Evolutionary conservation across 495 filamentous ascomycete species (phyloP), one percentile per base, ranked within the genome.

Genomic region (Aspergillus sclerotioniger): DNA sequence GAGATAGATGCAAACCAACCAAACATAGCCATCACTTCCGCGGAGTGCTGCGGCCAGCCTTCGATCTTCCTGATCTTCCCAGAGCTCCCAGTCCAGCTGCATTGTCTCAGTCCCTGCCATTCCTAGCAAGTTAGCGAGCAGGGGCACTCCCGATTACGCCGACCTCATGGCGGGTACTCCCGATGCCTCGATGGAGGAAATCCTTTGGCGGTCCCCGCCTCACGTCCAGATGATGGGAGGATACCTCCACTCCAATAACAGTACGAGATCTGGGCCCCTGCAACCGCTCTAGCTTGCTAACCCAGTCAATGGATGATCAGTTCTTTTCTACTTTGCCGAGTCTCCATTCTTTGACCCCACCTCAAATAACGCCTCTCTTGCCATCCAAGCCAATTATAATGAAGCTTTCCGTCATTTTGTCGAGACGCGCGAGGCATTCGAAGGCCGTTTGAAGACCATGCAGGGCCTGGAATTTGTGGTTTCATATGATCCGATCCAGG

Each of bases 301-400:
- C 32, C 8, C 45, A 35, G 49, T 43, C 44, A 32, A 31, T 37
- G 15, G 10, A 32, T 48, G n/a, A 41, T 13, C 46, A 78, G 86
- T 97, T 29, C 87, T 95, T 49, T 91, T 87, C 73, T 98, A 98
- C 72, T 97, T 98, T 69, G 82, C 85, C 49, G 74, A 88, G 60
- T 96, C 91, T 3, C 90, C 91, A 0, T 98, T 96, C 78, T 98
- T 90, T 71, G 94, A 98, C 66, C 77, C 75, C 21, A 91, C 86
- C 8, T 92, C 90, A 33, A 97, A 96, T 73, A 98, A 98, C 70
- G 85, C 84, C 57, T 82, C 87, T 6, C 69, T 96, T 43, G 82
- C 83, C 57, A 83, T 80, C 53, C 92, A 98, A 70, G 87, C 90
- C 21, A 81, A 80, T 58, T 86, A 81, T 76, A 91, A 92, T 67